Conservation (phyloP, 2,329 filamentous ascomycete genomes). For the Nothophoma quercina region DNA sequence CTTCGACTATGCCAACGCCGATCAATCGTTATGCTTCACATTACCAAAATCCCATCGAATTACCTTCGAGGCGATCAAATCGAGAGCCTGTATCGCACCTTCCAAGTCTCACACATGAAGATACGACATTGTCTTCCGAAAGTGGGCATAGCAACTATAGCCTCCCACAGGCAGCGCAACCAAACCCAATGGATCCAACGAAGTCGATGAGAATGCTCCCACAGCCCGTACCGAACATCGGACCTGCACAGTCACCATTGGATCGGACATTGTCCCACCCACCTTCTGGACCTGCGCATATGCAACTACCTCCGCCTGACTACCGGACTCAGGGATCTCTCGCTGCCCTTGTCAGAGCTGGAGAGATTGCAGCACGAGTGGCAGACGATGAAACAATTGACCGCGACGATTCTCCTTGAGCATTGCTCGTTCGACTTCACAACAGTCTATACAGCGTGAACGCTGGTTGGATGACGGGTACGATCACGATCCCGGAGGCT, state of each 20-base stretch:
- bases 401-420: constrained; percentile 33
- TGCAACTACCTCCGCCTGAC: constrained; percentile 34
- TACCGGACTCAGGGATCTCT: constrained; percentile 45
- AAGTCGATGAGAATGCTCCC: constrained; percentile 49
- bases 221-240: constrained; percentile 45
- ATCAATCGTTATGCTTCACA: constrained; percentile 18
- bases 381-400: constrained; percentile 32
- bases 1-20: constrained; percentile 8
- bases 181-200: constrained; percentile 37
- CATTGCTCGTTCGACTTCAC: neutral
- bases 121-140: constrained; percentile 51
- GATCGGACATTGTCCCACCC: constrained; percentile 34
- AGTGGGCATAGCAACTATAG: constrained; percentile 39
- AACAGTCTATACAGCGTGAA: neutral
- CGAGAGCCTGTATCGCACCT: constrained; percentile 38
- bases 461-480: neutral
- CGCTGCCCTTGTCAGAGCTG: constrained; percentile 48
- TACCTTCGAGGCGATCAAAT: constrained; percentile 41
- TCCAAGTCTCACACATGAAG: constrained; percentile 49
- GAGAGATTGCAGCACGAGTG: constrained; percentile 46
- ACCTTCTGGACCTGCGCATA: constrained; percentile 20
- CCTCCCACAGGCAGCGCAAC: constrained; percentile 17
- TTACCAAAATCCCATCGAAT: constrained; percentile 35
- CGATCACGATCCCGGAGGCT: neutral
- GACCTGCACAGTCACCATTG: constrained; percentile 38